phyloP scores from a whole-genome alignment of 371 early-diverging fungal species.

The Entomophthora muscae region DNA sequence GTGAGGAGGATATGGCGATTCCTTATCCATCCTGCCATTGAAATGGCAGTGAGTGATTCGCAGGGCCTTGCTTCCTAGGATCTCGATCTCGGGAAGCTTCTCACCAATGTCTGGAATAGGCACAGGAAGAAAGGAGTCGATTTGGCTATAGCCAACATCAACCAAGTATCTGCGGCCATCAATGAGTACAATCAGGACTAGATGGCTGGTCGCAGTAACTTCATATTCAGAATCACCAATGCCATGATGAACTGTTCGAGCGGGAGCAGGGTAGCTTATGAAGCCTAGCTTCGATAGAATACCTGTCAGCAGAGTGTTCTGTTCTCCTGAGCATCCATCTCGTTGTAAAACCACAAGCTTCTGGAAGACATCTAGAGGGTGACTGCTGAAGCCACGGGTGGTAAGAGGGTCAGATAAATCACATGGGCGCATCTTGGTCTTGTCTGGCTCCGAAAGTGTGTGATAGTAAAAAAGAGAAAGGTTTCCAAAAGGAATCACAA shows the following conservation, averaged over 20 bases:
- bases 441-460: background rate
- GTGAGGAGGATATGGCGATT: background rate
- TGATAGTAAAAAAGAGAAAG: background rate
- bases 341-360: background rate
- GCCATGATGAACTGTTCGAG: background rate
- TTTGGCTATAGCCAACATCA: background rate
- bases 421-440: background rate
- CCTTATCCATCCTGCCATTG: background rate
- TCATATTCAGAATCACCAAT: background rate
- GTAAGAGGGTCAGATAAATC: background rate
- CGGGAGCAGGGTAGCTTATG: background rate
- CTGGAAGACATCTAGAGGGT: background rate
- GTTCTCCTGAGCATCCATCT: background rate
- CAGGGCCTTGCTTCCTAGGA: background rate
- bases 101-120: background rate
- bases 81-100: background rate
- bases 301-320: background rate
- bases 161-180: background rate
- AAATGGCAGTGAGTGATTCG: background rate
- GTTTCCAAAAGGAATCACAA: background rate
- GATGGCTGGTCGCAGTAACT: background rate
- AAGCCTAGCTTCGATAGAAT: background rate
- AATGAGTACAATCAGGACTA: background rate
- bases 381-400: background rate
- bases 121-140: background rate